A percentile compares a stretch with the other conserved stretches of the same genome.
Conservation (phyloP, 139 green algal species). For the Micromonas pusilla region DNA sequence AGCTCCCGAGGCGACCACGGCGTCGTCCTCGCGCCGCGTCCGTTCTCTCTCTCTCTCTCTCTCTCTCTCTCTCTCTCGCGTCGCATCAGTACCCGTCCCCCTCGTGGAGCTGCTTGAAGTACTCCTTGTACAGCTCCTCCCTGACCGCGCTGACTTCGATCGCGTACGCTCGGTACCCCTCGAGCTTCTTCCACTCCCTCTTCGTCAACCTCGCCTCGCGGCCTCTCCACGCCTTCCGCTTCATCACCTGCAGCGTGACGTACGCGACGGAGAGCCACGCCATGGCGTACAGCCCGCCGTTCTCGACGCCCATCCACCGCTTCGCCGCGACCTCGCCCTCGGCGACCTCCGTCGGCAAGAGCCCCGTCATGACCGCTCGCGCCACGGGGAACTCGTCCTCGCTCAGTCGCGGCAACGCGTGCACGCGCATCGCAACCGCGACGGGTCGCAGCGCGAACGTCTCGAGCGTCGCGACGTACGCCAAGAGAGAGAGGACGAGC, state of each 20-base stretch:
- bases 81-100: neutral
- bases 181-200: conserved; percentile 21
- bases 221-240: conserved; percentile 18
- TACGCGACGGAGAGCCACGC: neutral
- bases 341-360: neutral
- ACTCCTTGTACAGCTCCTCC: conserved; percentile 18
- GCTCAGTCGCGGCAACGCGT: neutral
- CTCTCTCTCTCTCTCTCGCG: too few species aligned
- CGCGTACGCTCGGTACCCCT: conserved; percentile 18
- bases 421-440: neutral
- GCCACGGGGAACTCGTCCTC: neutral
- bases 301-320: conserved; percentile 5
- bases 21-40: too few species aligned
- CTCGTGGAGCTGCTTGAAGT: conserved; percentile 22
- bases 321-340: conserved; percentile 5
- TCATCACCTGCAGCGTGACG: conserved; percentile 4
- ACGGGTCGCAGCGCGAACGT: neutral
- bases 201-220: conserved; percentile 16
- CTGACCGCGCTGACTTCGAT: neutral
- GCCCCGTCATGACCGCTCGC: neutral
- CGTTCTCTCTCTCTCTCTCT: too few species aligned
- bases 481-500: neutral
- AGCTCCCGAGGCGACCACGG: too few species aligned
- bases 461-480: neutral
- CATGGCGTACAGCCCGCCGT: conserved; percentile 12